Evolutionary conservation across 2,329 filamentous ascomycete species (phyloP), one percentile per base, ranked within the genome.

Genomic region (Samsoniella hepiali): DNA sequence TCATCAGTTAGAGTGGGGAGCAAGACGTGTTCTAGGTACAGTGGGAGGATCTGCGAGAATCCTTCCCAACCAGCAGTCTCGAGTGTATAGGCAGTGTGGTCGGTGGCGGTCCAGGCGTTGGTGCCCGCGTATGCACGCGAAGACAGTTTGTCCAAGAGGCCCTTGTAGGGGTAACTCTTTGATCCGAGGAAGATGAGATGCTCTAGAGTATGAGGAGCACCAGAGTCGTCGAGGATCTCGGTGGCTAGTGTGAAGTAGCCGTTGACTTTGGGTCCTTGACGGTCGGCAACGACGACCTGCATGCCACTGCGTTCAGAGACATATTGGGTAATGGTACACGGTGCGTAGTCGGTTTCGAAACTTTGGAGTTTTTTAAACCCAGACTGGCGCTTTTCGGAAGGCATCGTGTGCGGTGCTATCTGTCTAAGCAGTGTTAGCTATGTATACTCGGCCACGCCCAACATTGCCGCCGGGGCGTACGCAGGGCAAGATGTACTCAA

Each of bases 41-140:
- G 88, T 0, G 95, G 95, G 22, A 99, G 79, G 63, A 98, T 96
- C 74, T 96, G 91, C 1, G 93, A 89, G 73, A 99, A 99, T 9
- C 94, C 94, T 70, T 96, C 93, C 94, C 95, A 99, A 2, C 95
- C 95, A 31, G 95, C 95, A 11, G 93, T 95, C 71, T 97, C 91
- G 17, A 99, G 82, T 0, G 93, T 97, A 76, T 99, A 99, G 2
- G 93, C 93, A 1, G 96, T 99, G 73, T 98, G 93, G 70, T 98
- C 95, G 13, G 91, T 95, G 29, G 93, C 93, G 1, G 95, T 99
- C 92, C 94, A 99, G 4, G 95, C 95, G 76, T 99, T 99, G 38
- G 95, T 99, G 64, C 85, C 86, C 1, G 94, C 96, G 75, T 98
- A 99, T 1, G 94, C 92, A 67, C 96, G 87, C 5, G 92, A 96